Evolutionary conservation across 2,329 filamentous ascomycete species (phyloP), one percentile per base, ranked within the genome.

Genomic region (Epichloe coenophiala): DNA sequence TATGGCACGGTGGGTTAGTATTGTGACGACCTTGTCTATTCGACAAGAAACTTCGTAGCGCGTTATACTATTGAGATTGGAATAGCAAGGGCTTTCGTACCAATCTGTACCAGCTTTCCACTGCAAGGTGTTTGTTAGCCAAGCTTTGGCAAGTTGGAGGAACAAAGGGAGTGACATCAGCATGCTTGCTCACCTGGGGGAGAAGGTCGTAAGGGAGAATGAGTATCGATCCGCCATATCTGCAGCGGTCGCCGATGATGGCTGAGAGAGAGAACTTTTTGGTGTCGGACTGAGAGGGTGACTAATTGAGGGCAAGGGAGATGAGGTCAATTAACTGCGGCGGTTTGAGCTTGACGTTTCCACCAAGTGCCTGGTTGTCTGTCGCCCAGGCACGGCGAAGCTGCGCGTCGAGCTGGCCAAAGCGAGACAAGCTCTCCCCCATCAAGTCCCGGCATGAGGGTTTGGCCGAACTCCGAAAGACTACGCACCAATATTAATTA

Each of bases 121-220:
- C 93, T 97, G 54, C 56, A 50, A 55, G 53, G 55, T 53, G 60
- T 67, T 81, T 70, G 79, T 74, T 68, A 63, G 62, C 57, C 58
- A 54, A 59, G 59, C 53, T 54, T 51, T 50, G 51, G 55, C 51
- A 52, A 31, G 23, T 53, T 55, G 49, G 53, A 5, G 19, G n/a
- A 19, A 27, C 45, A 45, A 44, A 42, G 39, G 39, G 46, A 51
- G 45, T 57, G 44, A 42, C 52, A 53, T 60, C 56, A 60, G 58
- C 41, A 41, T n/a, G 38, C 36, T 53, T 51, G 65, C 81, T 71
- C 83, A 94, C 93, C 91, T 98, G 69, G 93, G 93, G 65, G 93
- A 97, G 84, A 98, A 98, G 58, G 93, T 98, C 57, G 93, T 98
- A 68, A 98, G 80, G 54, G 93, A 98, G 83, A 98, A 98, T 51